phyloP scores from a whole-genome alignment of 495 filamentous ascomycete genomes.

The Xylaria scruposa region DNA sequence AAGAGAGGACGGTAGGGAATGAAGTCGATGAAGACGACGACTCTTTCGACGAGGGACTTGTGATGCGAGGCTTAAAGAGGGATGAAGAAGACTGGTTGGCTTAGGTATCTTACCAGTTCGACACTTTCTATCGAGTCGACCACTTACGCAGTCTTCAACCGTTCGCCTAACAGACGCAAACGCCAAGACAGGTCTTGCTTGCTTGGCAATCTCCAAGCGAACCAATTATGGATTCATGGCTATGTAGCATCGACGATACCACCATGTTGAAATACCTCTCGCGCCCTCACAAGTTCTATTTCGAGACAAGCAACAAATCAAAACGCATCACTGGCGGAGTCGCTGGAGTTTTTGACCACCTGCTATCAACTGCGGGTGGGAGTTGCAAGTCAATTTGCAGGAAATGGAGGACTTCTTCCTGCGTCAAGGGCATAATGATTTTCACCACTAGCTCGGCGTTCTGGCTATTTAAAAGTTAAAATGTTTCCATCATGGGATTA shows the following conservation, averaged over 20 bases:
- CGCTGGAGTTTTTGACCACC: background rate
- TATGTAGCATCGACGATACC: background rate
- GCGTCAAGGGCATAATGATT: constrained; percentile 3
- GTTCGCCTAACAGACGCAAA: background rate
- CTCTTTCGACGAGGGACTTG: constrained; percentile 52
- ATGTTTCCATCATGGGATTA: background rate
- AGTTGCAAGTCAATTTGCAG: constrained; percentile 12
- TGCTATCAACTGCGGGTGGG: background rate
- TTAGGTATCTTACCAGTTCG: constrained; percentile 30
- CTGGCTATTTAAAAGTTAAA: constrained; percentile 21
- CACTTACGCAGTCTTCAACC: background rate
- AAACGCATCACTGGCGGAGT: background rate
- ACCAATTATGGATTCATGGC: background rate
- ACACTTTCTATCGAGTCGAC: constrained; percentile 11
- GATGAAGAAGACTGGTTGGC: constrained; percentile 60
- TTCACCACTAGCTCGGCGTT: constrained; percentile 26
- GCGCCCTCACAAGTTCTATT: background rate
- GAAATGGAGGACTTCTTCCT: constrained; percentile 6
- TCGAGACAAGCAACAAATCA: background rate
- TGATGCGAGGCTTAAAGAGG: constrained; percentile 57
- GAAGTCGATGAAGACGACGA: constrained; percentile 46
- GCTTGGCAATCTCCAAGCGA: background rate
- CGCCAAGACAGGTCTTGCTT: too few relatives aligned
- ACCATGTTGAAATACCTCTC: background rate
- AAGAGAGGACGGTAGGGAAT: constrained; percentile 35